These are phyloP conservation scores for Phanerochaete carnosa DNA, from an alignment of 768 basidiomycete species.

Conservation along the genomic window DNA sequence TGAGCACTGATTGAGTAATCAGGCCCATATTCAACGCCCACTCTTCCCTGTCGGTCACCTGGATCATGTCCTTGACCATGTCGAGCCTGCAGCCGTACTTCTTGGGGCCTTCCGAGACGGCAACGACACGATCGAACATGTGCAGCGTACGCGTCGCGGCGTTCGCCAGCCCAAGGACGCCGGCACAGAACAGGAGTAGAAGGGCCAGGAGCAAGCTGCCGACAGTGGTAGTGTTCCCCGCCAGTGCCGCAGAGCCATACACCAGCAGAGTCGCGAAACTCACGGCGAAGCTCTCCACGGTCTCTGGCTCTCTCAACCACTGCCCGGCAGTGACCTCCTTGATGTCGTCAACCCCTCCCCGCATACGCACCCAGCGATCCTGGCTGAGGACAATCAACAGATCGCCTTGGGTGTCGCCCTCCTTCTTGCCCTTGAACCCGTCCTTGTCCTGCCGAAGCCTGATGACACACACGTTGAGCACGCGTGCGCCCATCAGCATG, in stretches of 20 bases:
- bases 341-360: conserved; percentile 2
- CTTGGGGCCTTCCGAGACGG: no score
- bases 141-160: background rate
- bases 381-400: conserved; percentile 10
- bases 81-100: no score
- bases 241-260: conserved; percentile 4
- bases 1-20: conserved; percentile 22
- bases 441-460: background rate
- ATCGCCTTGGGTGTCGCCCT: background rate
- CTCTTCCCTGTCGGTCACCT: conserved; percentile 15
- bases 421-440: conserved; percentile 10
- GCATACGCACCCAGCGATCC: conserved; percentile 12
- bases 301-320: conserved; percentile 1
- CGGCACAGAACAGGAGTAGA: conserved; percentile 3
- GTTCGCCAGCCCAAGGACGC: conserved; percentile 4
- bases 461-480: conserved; percentile 3
- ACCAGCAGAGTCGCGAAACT: conserved; percentile 3
- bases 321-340: conserved; percentile 6
- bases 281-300: background rate
- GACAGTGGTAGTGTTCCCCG: conserved; percentile 1
- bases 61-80: no score
- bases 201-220: conserved; percentile 7
- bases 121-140: no score
- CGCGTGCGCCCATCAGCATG: conserved; percentile 4
- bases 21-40: conserved; percentile 23